Percentiles rank a stretch among this genome's conserved stretches.
Evolutionary conservation across 176 grass and related monocot species (phyloP).

Genomic region (Themeda triandra): DNA sequence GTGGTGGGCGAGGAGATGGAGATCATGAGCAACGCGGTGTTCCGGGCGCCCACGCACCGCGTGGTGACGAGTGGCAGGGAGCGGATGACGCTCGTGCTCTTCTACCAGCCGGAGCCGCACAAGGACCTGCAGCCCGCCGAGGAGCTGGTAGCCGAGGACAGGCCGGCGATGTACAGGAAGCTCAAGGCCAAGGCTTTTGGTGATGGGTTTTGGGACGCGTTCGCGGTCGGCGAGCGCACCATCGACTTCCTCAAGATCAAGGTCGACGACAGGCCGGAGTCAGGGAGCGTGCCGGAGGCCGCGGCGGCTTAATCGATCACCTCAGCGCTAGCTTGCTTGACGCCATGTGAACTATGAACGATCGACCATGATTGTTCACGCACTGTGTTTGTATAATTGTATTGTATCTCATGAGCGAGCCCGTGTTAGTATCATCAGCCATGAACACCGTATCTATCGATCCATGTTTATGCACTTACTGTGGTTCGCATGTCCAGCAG

Average conservation of each 20-base stretch:
- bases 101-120: constrained; percentile 46
- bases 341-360: too few species aligned
- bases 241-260: constrained; percentile 35
- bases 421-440: too few species aligned
- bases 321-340: not conserved
- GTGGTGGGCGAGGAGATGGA: constrained; percentile 53
- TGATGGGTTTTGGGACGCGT: constrained; percentile 34
- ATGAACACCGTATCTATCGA: too few species aligned
- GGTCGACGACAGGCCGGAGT: not conserved
- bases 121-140: constrained; percentile 17
- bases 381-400: too few species aligned
- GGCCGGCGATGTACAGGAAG: constrained; percentile 30
- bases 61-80: constrained; percentile 18
- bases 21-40: constrained; percentile 49
- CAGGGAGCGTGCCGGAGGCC: not conserved
- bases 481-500: too few species aligned
- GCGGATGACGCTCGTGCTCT: constrained; percentile 36
- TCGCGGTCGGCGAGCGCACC: constrained; percentile 31
- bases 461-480: too few species aligned
- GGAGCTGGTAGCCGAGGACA: constrained; percentile 20
- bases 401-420: too few species aligned
- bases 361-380: too few species aligned
- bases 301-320: not conserved
- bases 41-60: constrained; percentile 38
- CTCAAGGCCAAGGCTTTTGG: constrained; percentile 30